Conservation (phyloP, 495 filamentous ascomycete genomes). For the Venustampulla echinocandica region DNA sequence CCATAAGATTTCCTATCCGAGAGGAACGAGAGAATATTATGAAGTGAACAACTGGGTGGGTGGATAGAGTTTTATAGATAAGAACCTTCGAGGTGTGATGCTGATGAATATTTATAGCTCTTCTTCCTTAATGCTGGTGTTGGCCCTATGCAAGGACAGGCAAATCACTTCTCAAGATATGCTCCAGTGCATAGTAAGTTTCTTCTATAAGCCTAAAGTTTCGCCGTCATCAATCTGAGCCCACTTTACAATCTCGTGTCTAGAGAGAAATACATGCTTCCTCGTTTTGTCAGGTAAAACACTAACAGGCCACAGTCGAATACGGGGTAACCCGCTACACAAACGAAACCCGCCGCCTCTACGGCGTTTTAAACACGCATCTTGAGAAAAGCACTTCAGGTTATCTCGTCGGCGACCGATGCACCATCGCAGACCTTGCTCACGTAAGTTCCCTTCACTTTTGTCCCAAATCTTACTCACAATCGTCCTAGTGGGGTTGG, state of each 20-base stretch:
- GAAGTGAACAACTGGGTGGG: constrained; percentile 70
- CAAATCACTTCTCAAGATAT: constrained; percentile 84
- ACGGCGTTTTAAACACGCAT: constrained; percentile 67
- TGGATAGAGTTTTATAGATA: constrained; percentile 1
- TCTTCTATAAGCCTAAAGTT: not conserved
- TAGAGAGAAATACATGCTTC: not conserved
- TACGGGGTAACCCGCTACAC: constrained; percentile 80
- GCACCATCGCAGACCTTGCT: constrained; percentile 78
- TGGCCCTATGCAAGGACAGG: constrained; percentile 88
- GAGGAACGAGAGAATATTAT: constrained; percentile 64
- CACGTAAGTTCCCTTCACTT: constrained; percentile 47
- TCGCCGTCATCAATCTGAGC: not conserved
- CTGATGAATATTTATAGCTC: constrained; percentile 11
- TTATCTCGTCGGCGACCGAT: constrained; percentile 71
- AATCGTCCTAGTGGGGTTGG: constrained; percentile 9
- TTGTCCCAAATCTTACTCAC: not conserved
- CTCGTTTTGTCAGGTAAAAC: not conserved
- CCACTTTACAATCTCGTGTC: not conserved
- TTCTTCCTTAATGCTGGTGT: constrained; percentile 68
- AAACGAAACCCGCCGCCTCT: constrained; percentile 74
- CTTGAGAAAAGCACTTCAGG: constrained; percentile 52
- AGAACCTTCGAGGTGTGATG: not conserved
- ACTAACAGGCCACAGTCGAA: constrained; percentile 33
- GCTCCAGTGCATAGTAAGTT: constrained; percentile 61
- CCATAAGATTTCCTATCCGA: constrained; percentile 75